Evolutionary conservation across 2,329 filamentous ascomycete species (phyloP), one percentile per base, ranked within the genome.

Genomic region (Penicillium sp.): DNA sequence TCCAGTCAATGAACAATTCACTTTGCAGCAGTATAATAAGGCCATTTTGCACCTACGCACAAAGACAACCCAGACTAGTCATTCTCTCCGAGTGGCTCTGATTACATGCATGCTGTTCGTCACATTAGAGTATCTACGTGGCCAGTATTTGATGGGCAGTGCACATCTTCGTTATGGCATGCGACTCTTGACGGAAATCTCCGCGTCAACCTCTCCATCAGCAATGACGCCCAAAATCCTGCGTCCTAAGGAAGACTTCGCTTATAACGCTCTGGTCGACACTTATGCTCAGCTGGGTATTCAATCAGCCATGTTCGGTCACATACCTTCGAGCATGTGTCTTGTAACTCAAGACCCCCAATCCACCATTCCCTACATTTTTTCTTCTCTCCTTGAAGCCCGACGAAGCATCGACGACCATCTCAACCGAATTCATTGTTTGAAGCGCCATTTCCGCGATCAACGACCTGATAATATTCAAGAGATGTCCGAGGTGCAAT

Each of bases 101-200:
- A 73, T 78, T 31, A 66, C 70, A 1, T 79, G 76, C 46, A 61
- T 76, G 46, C 27, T 78, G 0, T 78, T 79, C 48, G 65, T 74
- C 2, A 71, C 65, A 34, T 53, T 78, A 38, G 77, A 79, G 45
- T 70, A 72, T 22, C 57, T 78, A 4, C 69, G 72, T 5, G 69
- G 70, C 0, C 62, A 66, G 27, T 68, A 66, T 54, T 38, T 58
- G 22, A 62, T 62, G 29, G 64, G 62, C 3, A 53, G 60, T 44
- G 59, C 58, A 18, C 72, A 75, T 60, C 56, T 75, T 2, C 59
- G 59, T 22, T 66, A 64, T 50, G 72, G 71, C 13, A 59, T 73
- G 4, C 58, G 58, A 14, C 54, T 75, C 0, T 53, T 75, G 9
- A 50, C 59, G 4, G 54, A 65, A 24, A 53, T 61, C 4, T 54